Percentiles rank a stretch among this genome's conserved stretches.
Evolutionary conservation across 306 rosid genomes (phyloP).

Genomic region (Vachellia pachyceras): DNA sequence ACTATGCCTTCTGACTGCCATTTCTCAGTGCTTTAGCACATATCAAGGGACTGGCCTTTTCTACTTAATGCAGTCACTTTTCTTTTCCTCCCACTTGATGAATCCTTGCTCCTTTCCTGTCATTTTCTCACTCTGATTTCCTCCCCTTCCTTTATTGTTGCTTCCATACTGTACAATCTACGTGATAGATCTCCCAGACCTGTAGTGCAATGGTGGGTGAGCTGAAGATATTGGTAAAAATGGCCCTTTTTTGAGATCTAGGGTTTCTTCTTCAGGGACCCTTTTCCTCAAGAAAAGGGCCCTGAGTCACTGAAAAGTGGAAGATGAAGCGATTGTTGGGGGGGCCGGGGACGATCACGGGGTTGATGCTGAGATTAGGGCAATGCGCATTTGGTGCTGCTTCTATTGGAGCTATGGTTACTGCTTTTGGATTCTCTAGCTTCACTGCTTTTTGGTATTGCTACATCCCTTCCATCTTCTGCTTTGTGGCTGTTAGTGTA

Average conservation of each 20-base stretch:
- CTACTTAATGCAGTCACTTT: background rate
- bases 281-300: conserved; percentile 33
- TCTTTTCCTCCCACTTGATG: background rate
- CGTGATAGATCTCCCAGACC: background rate
- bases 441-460: conserved; percentile 89
- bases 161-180: background rate
- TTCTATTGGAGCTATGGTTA: conserved; percentile 79
- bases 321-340: conserved; percentile 74
- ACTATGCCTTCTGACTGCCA: background rate
- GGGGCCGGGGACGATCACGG: conserved; percentile 82
- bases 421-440: conserved; percentile 68
- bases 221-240: conserved; percentile 2
- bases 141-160: background rate
- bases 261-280: conserved; percentile 49
- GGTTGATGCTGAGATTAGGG: conserved; percentile 69
- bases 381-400: conserved; percentile 80
- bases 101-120: background rate
- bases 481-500: background rate
- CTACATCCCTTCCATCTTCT: background rate
- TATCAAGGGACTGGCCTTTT: background rate
- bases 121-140: background rate
- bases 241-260: conserved; percentile 46
- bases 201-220: conserved; percentile 3
- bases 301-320: conserved; percentile 17
- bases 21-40: background rate